These are phyloP conservation scores for Elsinoe batatas DNA, from an alignment of 2,329 filamentous ascomycete species.

Conservation along the genomic window DNA sequence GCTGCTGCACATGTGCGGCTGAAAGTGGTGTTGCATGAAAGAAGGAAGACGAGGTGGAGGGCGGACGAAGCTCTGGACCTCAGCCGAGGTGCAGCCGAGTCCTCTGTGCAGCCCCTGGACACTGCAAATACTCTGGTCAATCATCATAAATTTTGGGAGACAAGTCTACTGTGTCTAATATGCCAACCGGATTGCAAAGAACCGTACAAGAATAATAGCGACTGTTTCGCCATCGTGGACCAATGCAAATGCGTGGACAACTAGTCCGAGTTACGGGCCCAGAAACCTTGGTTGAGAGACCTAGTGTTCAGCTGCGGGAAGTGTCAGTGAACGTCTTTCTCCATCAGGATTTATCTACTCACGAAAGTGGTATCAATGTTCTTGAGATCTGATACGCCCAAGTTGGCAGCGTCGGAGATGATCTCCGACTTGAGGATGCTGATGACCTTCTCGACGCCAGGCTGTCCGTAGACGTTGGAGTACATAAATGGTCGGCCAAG, in stretches of 20 bases:
- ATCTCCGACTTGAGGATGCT: slow-evolving; percentile 44
- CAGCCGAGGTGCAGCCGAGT: neutral
- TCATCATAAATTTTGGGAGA: neutral
- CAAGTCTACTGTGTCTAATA: neutral
- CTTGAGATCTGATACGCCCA: slow-evolving; percentile 14
- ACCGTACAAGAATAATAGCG: neutral
- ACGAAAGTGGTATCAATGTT: slow-evolving; percentile 19
- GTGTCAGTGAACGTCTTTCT: neutral
- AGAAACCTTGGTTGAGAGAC: neutral
- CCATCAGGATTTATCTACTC: slow-evolving; percentile 1
- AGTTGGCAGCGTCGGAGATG: slow-evolving; percentile 18
- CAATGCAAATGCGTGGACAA: neutral
- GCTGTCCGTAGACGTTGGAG: slow-evolving; percentile 47
- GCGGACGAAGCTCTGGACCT: neutral
- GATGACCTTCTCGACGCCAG: slow-evolving; percentile 50
- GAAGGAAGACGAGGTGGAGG: neutral
- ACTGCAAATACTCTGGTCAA: no score
- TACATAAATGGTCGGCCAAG: slow-evolving; percentile 44
- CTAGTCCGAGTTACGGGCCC: neutral
- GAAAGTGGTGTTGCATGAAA: neutral
- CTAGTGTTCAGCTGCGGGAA: slow-evolving; percentile 16
- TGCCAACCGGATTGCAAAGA: neutral
- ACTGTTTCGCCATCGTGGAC: neutral
- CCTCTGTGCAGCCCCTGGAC: neutral
- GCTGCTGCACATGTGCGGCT: neutral